phyloP scores from a whole-genome alignment of 441 rosid species.

The Brassica balearica region DNA sequence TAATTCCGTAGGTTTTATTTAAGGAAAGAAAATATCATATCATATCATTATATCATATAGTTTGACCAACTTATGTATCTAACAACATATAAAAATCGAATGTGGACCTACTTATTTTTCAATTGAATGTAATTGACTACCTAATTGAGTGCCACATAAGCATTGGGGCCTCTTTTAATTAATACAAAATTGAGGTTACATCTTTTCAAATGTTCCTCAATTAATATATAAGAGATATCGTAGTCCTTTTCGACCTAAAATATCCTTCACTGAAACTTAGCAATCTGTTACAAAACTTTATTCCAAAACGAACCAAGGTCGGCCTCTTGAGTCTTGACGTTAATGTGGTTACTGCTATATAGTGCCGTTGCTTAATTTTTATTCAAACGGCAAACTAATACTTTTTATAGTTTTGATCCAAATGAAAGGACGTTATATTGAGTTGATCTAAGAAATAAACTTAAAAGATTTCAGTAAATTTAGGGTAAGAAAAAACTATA shows the following conservation, averaged over 20 bases:
- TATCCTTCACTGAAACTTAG: not conserved
- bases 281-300: not conserved
- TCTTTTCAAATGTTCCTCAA: too few species aligned
- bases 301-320: conserved; percentile 10
- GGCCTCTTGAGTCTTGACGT: not conserved
- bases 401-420: not conserved
- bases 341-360: not conserved
- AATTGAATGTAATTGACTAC: too few species aligned
- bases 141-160: too few species aligned
- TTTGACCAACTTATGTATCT: too few species aligned
- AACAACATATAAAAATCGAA: too few species aligned
- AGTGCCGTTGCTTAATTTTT: not conserved
- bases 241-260: conserved; percentile 8
- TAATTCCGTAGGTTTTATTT: too few species aligned
- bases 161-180: too few species aligned
- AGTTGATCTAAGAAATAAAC: not conserved
- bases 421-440: not conserved
- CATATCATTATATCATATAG: too few species aligned
- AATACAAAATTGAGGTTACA: too few species aligned
- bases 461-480: not conserved
- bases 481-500: conserved; percentile 14
- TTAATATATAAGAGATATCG: too few species aligned
- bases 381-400: not conserved
- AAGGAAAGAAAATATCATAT: too few species aligned
- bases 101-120: too few species aligned